Conservation (phyloP, 371 early-diverging fungal genomes). For the Mortierella sp. region DNA sequence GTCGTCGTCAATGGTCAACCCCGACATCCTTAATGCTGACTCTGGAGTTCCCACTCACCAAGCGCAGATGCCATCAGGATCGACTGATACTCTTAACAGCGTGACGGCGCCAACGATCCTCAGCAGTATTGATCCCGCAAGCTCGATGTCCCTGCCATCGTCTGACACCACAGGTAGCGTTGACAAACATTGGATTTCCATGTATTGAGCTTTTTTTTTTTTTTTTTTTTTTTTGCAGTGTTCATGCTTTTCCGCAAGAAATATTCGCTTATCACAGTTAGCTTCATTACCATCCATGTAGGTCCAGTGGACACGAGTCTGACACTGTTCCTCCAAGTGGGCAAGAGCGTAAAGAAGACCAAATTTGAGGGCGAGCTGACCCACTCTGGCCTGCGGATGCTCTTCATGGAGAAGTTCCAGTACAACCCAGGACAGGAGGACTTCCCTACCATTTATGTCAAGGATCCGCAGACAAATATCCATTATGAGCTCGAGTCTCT, state of each 20-base stretch:
- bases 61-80: slow-evolving; percentile 2
- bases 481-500: slow-evolving; percentile 81
- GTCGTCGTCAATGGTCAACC: slow-evolving; percentile 35
- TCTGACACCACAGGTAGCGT: slow-evolving; percentile 40
- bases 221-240: too few relatives aligned
- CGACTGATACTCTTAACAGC: slow-evolving; percentile 23
- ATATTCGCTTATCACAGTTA: neutral
- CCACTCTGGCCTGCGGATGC: slow-evolving; percentile 67
- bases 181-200: neutral
- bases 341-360: slow-evolving; percentile 65
- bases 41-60: neutral
- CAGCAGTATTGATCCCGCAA: slow-evolving; percentile 20
- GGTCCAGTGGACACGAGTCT: slow-evolving; percentile 31
- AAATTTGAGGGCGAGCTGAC: slow-evolving; percentile 71
- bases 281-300: neutral
- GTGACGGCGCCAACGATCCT: neutral
- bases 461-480: slow-evolving; percentile 69
- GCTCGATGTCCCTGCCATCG: slow-evolving; percentile 22
- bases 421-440: slow-evolving; percentile 73
- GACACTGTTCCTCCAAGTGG: slow-evolving; percentile 66
- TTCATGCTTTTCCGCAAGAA: neutral
- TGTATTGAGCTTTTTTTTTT: neutral
- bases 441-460: slow-evolving; percentile 78
- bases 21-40: neutral
- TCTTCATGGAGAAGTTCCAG: slow-evolving; percentile 75